Evolutionary conservation across 257 asterid genomes (phyloP).

Genomic region (Dorcoceras hygrometricum): DNA sequence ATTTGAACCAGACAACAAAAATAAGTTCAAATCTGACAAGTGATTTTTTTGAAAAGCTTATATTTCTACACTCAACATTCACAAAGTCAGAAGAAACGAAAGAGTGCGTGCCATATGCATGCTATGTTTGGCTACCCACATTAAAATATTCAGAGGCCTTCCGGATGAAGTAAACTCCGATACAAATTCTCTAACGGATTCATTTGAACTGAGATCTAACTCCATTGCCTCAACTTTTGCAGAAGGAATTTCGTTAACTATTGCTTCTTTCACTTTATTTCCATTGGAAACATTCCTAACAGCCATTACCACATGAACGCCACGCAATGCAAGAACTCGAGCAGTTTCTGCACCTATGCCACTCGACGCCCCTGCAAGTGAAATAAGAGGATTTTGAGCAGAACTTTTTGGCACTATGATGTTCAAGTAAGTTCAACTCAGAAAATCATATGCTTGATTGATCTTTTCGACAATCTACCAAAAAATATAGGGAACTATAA

Average conservation of each 20-base stretch:
- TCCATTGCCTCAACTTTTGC: conserved; percentile 79
- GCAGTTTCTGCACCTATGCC: conserved; percentile 90
- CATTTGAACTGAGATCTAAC: conserved; percentile 74
- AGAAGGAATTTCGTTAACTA: conserved; percentile 50
- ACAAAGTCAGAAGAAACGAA: neutral
- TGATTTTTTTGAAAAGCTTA: neutral
- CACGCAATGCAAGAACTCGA: conserved; percentile 84
- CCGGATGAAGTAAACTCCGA: conserved; percentile 59
- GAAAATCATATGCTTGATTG: too few relatives aligned
- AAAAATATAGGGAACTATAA: too few relatives aligned
- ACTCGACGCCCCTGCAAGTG: conserved; percentile 73
- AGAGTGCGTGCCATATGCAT: neutral
- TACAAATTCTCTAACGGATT: conserved; percentile 69
- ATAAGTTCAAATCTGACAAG: neutral
- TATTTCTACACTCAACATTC: neutral
- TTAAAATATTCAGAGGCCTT: conserved; percentile 65
- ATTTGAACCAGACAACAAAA: neutral
- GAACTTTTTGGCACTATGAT: neutral
- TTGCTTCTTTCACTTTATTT: conserved; percentile 45
- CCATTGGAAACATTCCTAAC: conserved; percentile 64
- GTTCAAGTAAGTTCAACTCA: too few relatives aligned
- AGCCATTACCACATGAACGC: conserved; percentile 73
- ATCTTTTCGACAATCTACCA: too few relatives aligned
- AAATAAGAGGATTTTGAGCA: neutral
- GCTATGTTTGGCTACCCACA: conserved; percentile 45